Conservation (phyloP, 106 monocot genomes). For the Amphibolis antarctica region DNA sequence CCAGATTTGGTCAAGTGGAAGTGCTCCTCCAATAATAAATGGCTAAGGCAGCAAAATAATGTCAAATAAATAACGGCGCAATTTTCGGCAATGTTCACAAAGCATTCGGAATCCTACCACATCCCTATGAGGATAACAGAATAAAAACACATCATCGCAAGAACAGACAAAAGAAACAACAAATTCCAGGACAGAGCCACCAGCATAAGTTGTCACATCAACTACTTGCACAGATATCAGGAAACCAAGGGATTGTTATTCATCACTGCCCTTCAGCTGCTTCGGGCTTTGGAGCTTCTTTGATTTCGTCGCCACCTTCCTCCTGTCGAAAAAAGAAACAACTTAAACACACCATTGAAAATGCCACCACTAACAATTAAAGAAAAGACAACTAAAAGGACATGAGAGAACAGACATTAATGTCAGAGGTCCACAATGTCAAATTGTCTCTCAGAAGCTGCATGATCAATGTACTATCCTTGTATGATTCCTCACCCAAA, state of each 20-base stretch:
- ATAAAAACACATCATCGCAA: not conserved
- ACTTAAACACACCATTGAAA: not conserved
- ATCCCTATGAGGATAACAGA: not conserved
- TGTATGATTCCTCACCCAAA: slow-evolving; percentile 58
- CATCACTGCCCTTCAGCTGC: slow-evolving; percentile 23
- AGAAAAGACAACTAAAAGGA: not conserved
- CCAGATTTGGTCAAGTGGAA: too few relatives aligned
- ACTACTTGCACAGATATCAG: not conserved
- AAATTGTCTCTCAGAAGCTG: slow-evolving; percentile 37
- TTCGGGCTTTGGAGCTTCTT: slow-evolving; percentile 30
- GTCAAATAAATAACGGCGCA: not conserved
- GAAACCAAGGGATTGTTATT: not conserved
- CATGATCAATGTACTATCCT: slow-evolving; percentile 40
- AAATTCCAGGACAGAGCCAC: slow-evolving; percentile 1
- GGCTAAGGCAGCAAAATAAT: not conserved
- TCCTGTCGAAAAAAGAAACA: slow-evolving; percentile 17
- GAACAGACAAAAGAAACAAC: not conserved
- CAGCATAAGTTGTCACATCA: not conserved
- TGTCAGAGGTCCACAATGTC: slow-evolving; percentile 50
- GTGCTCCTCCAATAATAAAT: too few relatives aligned
- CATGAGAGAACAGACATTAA: slow-evolving; percentile 18
- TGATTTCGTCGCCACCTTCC: slow-evolving; percentile 42
- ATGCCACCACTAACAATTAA: not conserved
- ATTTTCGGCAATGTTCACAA: not conserved
- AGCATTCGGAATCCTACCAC: slow-evolving; percentile 1